A percentile compares a stretch with the other conserved stretches of the same genome.
Evolutionary conservation across 2,329 filamentous ascomycete genomes (phyloP).

Genomic region (Mycosphaerella sp.): DNA sequence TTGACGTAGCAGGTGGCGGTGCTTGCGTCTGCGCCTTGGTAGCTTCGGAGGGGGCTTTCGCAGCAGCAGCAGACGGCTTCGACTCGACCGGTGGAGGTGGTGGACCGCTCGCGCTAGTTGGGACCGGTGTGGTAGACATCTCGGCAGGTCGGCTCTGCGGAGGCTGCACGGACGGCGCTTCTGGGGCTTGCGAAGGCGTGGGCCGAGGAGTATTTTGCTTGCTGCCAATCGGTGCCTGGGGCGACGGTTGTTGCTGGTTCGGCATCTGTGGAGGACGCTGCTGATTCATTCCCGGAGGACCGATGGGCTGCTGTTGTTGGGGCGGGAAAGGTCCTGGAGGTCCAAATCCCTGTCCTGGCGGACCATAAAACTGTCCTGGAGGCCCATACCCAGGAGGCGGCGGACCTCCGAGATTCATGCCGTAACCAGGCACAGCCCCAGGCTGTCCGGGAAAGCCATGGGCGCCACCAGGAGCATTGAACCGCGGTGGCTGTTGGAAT

Average conservation of each 20-base stretch:
- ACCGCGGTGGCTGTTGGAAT: slow-evolving; percentile 44
- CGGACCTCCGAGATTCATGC: slow-evolving; percentile 58
- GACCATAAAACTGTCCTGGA: slow-evolving; percentile 16
- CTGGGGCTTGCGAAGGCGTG: slow-evolving; percentile 18
- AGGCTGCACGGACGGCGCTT: slow-evolving; percentile 14
- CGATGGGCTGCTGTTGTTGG: slow-evolving; percentile 46
- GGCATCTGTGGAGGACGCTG: slow-evolving; percentile 37
- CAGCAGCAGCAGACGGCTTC: slow-evolving; percentile 57
- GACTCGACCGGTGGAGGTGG: slow-evolving; percentile 62
- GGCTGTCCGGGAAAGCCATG: slow-evolving; percentile 42
- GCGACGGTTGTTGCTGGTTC: slow-evolving; percentile 36
- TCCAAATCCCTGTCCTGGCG: slow-evolving; percentile 11
- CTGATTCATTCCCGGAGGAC: slow-evolving; percentile 38
- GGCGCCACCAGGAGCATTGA: slow-evolving; percentile 38
- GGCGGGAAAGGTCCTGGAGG: slow-evolving; percentile 43
- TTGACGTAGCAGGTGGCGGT: slow-evolving; percentile 18
- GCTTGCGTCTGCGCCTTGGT: slow-evolving; percentile 32
- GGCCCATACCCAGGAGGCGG: slow-evolving; percentile 26
- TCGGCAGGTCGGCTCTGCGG: slow-evolving; percentile 30
- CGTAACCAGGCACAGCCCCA: slow-evolving; percentile 53
- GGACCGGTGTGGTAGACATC: slow-evolving; percentile 38
- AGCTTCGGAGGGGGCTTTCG: slow-evolving; percentile 46
- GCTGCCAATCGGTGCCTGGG: slow-evolving; percentile 35
- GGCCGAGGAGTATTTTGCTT: slow-evolving; percentile 34
- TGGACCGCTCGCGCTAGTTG: slow-evolving; percentile 38